Evolutionary conservation across 371 early-diverging fungal species (phyloP), one percentile per base, ranked within the genome.

Genomic region (Rhizopus arrhizus): DNA sequence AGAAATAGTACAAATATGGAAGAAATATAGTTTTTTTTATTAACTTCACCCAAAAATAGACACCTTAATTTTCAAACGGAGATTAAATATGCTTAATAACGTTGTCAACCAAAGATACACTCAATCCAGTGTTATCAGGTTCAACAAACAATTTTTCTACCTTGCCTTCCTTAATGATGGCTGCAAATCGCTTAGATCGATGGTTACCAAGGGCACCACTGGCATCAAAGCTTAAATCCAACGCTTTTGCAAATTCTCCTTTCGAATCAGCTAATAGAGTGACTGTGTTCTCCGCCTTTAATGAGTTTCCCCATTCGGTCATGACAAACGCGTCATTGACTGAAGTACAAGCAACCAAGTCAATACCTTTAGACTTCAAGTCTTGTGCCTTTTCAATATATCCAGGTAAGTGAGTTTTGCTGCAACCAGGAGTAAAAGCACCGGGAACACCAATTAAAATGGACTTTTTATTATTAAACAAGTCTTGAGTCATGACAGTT

Each of bases 311-410:
- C 90, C 90, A 91, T 48, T 87, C 91, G 52, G 76, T 75, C 83
- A 86, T 82, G n/a, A 89, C 90, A 70, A 85, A 89, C 45, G 87
- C 85, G 60, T 89, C 87, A 64, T 90, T 88, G 40, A 87, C 85
- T 48, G 88, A 65, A 16, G 87, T 77, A 58, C 87, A 87, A 15
- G 82, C 85, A 47, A 91, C 69, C 55, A 77, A 61, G 42, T 89
- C 89, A 12, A 91, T 77, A 5, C 89, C 89, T 45, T 85, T 78
- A 6, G 62, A 45, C 58, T 88, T 88, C 12, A 91, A 58, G 3
- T 70, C 71, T 4, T 77, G 73, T n/a, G 73, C 81, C n/a, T 82
- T 56, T 54, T 80, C 74, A 53, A 91, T 59, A 65, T 84, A 91
- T 3, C 86, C 85, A 16, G 92, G 92, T 7, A 90, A 64, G 68